Conservation (phyloP, 2,329 filamentous ascomycete genomes). For the Chalara sp. region DNA sequence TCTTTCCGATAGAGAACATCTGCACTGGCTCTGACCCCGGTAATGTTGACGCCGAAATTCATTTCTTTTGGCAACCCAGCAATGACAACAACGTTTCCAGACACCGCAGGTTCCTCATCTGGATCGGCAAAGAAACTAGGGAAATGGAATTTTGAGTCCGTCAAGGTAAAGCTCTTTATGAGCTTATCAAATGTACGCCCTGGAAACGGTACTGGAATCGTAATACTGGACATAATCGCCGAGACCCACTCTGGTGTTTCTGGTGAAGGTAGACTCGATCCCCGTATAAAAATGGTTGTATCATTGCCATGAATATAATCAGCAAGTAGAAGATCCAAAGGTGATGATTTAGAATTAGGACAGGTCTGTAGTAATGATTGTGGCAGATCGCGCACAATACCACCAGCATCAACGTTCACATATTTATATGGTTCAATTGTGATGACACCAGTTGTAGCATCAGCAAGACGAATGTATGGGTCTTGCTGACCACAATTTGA, state of each 20-base stretch:
- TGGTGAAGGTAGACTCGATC: conserved; percentile 58
- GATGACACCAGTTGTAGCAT: conserved; percentile 62
- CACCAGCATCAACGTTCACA: conserved; percentile 63
- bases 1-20: conserved; percentile 73
- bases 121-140: conserved; percentile 76
- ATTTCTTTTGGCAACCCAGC: conserved; percentile 77
- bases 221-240: conserved; percentile 73
- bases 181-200: conserved; percentile 75
- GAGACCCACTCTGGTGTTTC: conserved; percentile 77
- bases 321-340: conserved; percentile 73
- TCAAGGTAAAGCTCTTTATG: conserved; percentile 81
- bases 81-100: conserved; percentile 73
- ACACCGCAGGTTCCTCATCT: conserved; percentile 69
- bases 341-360: conserved; percentile 70
- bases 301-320: conserved; percentile 76
- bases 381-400: conserved; percentile 67
- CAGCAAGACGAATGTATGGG: conserved; percentile 70
- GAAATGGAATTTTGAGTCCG: conserved; percentile 78
- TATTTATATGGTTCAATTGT: conserved; percentile 61
- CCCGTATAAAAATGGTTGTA: conserved; percentile 76
- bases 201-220: conserved; percentile 77
- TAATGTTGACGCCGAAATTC: conserved; percentile 77
- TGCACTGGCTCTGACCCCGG: conserved; percentile 66
- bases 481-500: conserved; percentile 70
- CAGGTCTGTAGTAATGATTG: conserved; percentile 66